Conservation (phyloP, 2,329 filamentous ascomycete genomes). For the Endothia cerciana region DNA sequence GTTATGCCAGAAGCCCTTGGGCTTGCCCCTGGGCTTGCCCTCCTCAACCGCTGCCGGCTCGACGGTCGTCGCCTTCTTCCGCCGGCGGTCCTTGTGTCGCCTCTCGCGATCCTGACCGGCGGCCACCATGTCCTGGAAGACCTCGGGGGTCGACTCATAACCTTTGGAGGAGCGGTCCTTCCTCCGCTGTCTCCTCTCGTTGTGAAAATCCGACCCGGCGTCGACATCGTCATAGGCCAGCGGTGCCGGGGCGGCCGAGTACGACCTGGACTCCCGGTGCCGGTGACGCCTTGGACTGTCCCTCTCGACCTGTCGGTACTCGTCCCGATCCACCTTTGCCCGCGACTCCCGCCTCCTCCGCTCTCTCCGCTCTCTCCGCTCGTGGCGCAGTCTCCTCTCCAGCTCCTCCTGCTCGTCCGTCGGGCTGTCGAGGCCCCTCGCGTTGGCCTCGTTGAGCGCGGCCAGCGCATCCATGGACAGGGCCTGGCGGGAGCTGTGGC, state of each 20-base stretch:
- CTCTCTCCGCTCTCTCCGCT: slow-evolving; percentile 29
- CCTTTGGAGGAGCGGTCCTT: slow-evolving; percentile 21
- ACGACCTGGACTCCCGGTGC: slow-evolving; percentile 22
- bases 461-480: slow-evolving; percentile 37
- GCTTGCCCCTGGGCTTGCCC: slow-evolving; percentile 51
- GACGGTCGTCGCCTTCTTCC: slow-evolving; percentile 45
- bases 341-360: slow-evolving; percentile 26
- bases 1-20: slow-evolving; percentile 36
- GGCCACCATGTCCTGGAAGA: slow-evolving; percentile 22
- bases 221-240: slow-evolving; percentile 23
- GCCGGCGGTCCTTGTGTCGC: slow-evolving; percentile 22
- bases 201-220: slow-evolving; percentile 14
- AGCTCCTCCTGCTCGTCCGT: slow-evolving; percentile 23
- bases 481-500: slow-evolving; percentile 29
- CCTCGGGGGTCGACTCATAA: slow-evolving; percentile 20
- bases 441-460: slow-evolving; percentile 33
- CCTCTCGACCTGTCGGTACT: slow-evolving; percentile 26
- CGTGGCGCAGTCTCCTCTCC: slow-evolving; percentile 25
- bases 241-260: slow-evolving; percentile 13
- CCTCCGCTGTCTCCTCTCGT: slow-evolving; percentile 24
- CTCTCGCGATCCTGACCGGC: slow-evolving; percentile 26
- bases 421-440: slow-evolving; percentile 9
- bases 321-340: slow-evolving; percentile 22
- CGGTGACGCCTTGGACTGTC: slow-evolving; percentile 26
- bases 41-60: slow-evolving; percentile 76